Percentiles rank a stretch among this genome's conserved stretches.
Conservation (phyloP, 1,284 basidiomycete species). For the Trichosporon inkin region DNA sequence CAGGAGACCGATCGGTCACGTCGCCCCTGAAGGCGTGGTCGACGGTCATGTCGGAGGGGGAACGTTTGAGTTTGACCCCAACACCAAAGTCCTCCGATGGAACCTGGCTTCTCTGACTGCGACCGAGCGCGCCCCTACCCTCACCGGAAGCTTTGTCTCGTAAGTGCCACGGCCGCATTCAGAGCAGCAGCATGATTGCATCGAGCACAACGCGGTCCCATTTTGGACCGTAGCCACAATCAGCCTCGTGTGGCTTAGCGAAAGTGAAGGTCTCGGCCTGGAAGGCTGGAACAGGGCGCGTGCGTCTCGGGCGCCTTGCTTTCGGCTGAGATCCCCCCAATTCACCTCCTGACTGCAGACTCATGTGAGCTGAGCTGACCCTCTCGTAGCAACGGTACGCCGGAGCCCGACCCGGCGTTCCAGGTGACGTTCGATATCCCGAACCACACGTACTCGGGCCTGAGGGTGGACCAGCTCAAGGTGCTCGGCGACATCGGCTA, state of each 20-base stretch:
- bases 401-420: slow-evolving; percentile 64
- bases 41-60: slow-evolving; percentile 56
- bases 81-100: slow-evolving; percentile 66
- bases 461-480: slow-evolving; percentile 80
- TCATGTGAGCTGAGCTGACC: not conserved
- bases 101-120: slow-evolving; percentile 65
- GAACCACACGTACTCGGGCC: slow-evolving; percentile 68
- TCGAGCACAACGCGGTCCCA: too few species aligned
- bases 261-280: too few species aligned
- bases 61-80: slow-evolving; percentile 73
- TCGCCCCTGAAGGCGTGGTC: slow-evolving; percentile 26
- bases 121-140: slow-evolving; percentile 62
- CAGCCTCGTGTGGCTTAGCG: too few species aligned
- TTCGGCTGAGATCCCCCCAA: not conserved
- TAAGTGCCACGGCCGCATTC: too few species aligned
- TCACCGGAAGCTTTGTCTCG: slow-evolving; percentile 70
- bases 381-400: slow-evolving; percentile 25
- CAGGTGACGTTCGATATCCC: slow-evolving; percentile 67
- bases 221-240: too few species aligned
- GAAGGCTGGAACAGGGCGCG: too few species aligned
- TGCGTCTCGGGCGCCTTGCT: too few species aligned
- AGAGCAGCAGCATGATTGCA: too few species aligned
- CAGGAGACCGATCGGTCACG: slow-evolving; percentile 29
- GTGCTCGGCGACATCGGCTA: slow-evolving; percentile 59
- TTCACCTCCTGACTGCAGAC: not conserved